Conservation (phyloP, 2,329 filamentous ascomycete species). For the Fusarium buharicum region DNA sequence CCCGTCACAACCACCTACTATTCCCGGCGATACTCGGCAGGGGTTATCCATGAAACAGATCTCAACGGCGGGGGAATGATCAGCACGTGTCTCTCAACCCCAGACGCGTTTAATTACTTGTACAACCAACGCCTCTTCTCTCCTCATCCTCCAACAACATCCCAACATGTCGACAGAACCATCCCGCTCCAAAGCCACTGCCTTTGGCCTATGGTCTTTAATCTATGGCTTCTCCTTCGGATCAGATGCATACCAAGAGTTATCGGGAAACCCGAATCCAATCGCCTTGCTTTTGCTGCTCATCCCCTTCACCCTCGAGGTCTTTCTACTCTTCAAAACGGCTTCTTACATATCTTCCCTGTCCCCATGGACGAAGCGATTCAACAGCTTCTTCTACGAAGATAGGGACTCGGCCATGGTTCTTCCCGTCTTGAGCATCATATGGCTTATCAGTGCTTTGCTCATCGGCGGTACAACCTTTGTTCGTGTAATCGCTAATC, state of each 20-base stretch:
- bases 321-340: slow-evolving; percentile 41
- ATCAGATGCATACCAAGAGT: neutral
- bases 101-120: slow-evolving; percentile 1
- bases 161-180: slow-evolving; percentile 6
- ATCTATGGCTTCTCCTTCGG: slow-evolving; percentile 15
- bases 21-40: slow-evolving; percentile 16
- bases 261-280: neutral
- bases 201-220: slow-evolving; percentile 24
- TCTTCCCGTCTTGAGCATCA: slow-evolving; percentile 26
- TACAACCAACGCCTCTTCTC: neutral
- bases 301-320: slow-evolving; percentile 22
- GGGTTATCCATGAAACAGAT: slow-evolving; percentile 20
- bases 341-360: slow-evolving; percentile 24
- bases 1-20: neutral
- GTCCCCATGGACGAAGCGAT: neutral
- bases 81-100: slow-evolving; percentile 9
- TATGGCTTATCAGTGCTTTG: slow-evolving; percentile 27
- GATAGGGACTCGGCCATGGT: slow-evolving; percentile 30
- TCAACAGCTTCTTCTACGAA: slow-evolving; percentile 32
- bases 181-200: neutral
- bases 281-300: slow-evolving; percentile 3
- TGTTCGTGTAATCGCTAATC: slow-evolving; percentile 14
- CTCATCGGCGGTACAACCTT: slow-evolving; percentile 4
- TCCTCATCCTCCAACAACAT: slow-evolving; percentile 5
- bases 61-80: slow-evolving; percentile 4